phyloP scores from a whole-genome alignment of 2,329 filamentous ascomycete species.

The Fusarium sambucinum region DNA sequence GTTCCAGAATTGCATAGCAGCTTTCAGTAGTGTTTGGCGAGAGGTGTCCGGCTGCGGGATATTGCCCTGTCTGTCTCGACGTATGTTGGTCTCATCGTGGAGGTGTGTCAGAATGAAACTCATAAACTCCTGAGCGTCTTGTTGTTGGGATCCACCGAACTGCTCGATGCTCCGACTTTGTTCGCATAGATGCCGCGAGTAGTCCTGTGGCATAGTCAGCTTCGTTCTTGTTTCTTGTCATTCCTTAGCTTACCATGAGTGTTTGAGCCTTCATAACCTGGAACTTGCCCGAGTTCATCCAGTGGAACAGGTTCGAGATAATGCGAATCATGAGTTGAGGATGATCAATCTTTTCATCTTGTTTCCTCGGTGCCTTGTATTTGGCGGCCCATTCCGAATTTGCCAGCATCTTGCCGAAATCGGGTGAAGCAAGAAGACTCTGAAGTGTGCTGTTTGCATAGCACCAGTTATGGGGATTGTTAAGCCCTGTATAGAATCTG shows the following conservation, averaged over 20 bases:
- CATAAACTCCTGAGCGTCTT: slow-evolving; percentile 93
- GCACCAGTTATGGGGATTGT: slow-evolving; percentile 86
- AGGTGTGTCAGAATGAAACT: slow-evolving; percentile 84
- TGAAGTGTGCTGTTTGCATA: slow-evolving; percentile 95
- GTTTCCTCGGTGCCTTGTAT: slow-evolving; percentile 76
- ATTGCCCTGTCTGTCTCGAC: slow-evolving; percentile 57
- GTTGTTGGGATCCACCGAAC: slow-evolving; percentile 82
- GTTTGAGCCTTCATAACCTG: slow-evolving; percentile 65
- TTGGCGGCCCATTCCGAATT: slow-evolving; percentile 68
- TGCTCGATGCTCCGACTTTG: slow-evolving; percentile 50
- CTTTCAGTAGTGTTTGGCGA: slow-evolving; percentile 58
- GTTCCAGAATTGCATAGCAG: slow-evolving; percentile 80
- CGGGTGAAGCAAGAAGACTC: slow-evolving; percentile 78
- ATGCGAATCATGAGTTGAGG: slow-evolving; percentile 72
- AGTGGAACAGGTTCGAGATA: slow-evolving; percentile 69
- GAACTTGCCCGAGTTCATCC: slow-evolving; percentile 66
- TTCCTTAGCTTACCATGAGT: slow-evolving; percentile 64
- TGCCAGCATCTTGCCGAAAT: slow-evolving; percentile 75
- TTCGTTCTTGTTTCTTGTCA: slow-evolving; percentile 26
- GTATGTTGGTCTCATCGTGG: slow-evolving; percentile 84
- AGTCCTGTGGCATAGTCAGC: slow-evolving; percentile 60
- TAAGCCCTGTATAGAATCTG: slow-evolving; percentile 69
- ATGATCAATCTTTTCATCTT: slow-evolving; percentile 64
- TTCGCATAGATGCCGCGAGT: slow-evolving; percentile 59
- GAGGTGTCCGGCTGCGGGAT: slow-evolving; percentile 51